Base-by-base conservation (phyloP, 2,329 filamentous ascomycete genomes). In the Neobulgaria alba region DNA sequence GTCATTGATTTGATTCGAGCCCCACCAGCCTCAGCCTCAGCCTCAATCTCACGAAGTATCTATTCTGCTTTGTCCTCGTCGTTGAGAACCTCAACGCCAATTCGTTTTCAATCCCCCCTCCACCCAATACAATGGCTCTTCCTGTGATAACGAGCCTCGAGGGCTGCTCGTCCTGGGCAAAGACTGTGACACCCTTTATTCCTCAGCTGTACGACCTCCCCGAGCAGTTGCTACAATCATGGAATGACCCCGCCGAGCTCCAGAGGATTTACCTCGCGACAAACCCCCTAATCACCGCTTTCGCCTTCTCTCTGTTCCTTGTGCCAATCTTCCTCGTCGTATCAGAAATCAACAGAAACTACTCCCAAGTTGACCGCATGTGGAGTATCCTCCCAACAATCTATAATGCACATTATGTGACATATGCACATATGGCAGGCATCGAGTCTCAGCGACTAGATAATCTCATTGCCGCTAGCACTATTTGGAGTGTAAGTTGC, bases 281-380 rank as follows among this genome's bases (percentile, higher is more conserved):
- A 14, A 96, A 98, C 59, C 92, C 92, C 0, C 67, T 95, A 31
- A 71, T 95, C 19, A 79, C 77, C 1, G 84, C 77, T 2, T 72
- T 93, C 49, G 81, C 77, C 0, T 74, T 85, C 39, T 82, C 85
- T 2, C 53, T 94, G 14, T 70, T 78, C 30, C 62, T 94, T n/a
- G 78, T 78, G 1, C 72, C 73, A 4, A 56, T 92, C 19, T 84
- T 93, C 55, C 67, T 95, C 17, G 57, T 90, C 21, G 67, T 79
- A 4, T 85, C 88, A 1, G 90, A 96, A 63, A 64, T 87, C 66
- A 96, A 93, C 65, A 76, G 75, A 57, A 98, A 98, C 63, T 95
- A 89, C 62, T 95, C 89, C n/a, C 92, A 98, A 64, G 82, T 98
- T 31, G 92, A 98, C 62, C 79, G 92, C 36, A 67, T 82, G 54